phyloP scores from a whole-genome alignment of 345 rosid genomes.

The Brassica juncea region DNA sequence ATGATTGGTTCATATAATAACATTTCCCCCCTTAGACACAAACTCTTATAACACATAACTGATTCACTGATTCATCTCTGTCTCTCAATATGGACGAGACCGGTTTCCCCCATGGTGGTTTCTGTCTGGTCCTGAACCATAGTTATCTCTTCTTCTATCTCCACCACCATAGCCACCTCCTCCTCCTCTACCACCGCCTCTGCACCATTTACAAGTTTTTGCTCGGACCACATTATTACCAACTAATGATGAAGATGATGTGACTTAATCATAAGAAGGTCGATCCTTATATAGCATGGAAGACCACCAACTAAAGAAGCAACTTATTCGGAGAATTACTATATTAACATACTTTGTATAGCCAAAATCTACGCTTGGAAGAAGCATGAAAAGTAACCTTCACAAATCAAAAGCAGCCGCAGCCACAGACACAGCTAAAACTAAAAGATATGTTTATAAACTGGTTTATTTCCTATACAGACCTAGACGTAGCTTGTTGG shows the following conservation, averaged over 20 bases:
- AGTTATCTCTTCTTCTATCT: slow-evolving; percentile 78
- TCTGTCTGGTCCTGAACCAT: slow-evolving; percentile 89
- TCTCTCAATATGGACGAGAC: slow-evolving; percentile 83
- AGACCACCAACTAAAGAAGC: slow-evolving; percentile 5
- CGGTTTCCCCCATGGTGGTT: slow-evolving; percentile 86
- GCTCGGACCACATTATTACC: slow-evolving; percentile 20
- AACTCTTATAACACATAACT: slow-evolving; percentile 35
- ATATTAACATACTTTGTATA: not conserved
- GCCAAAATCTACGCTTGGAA: not conserved
- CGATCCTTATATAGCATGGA: not conserved
- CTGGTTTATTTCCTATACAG: not conserved
- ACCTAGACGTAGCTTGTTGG: not conserved
- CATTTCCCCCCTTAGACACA: slow-evolving; percentile 20
- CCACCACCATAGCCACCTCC: slow-evolving; percentile 78
- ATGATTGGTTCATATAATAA: slow-evolving; percentile 30
- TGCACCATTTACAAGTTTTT: slow-evolving; percentile 41
- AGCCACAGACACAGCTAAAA: not conserved
- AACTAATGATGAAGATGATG: not conserved
- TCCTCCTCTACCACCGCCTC: slow-evolving; percentile 54
- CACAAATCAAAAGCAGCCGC: not conserved
- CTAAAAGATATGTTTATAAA: not conserved
- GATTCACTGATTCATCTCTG: slow-evolving; percentile 23
- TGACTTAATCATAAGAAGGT: slow-evolving; percentile 11
- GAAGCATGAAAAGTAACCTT: not conserved
- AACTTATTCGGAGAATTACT: not conserved